Evolutionary conservation across 2,329 filamentous ascomycete genomes (phyloP), one percentile per base, ranked within the genome.

Genomic region (Ophiostoma piceae): DNA sequence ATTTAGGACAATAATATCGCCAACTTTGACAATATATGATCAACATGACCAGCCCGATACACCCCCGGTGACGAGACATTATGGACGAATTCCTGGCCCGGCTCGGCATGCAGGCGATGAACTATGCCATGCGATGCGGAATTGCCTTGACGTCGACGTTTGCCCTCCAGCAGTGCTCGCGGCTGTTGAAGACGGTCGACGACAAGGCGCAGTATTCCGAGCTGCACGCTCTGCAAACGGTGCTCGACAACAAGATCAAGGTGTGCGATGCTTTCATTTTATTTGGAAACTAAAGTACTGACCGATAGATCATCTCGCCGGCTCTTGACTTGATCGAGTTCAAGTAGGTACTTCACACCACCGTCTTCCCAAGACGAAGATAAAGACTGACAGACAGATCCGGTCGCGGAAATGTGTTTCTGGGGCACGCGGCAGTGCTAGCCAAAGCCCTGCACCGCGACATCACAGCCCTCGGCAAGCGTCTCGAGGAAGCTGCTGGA

Each of bases 301-400:
- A 43, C 22, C 0, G 9, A 26, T 29, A 92, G 88, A 92, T 97
- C 73, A 89, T 97, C 65, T 93, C 92, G 12, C 94, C 94, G 0
- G 91, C 92, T 11, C 94, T 96, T 76, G 92, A 97, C 77, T 88
- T 97, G 83, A 92, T 97, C 75, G 92, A 97, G 78, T 85, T 97
- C 75, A 95, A 95, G 89, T 91, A 78, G 75, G 84, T 73, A 39
- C n/a, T 41, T 39, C 26, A 29, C 2, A 16, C 35, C 39, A 5
- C 2, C 32, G 22, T 22, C 47, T 51, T 19, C 7, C 2, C 47
- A 3, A 22, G 9, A 26, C 2, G 19, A 57, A 26, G 51, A 35
- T 4, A 19, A 3, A 35, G 57, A 7, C 67, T 65, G 29, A 35
- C 41, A 12, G 16, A 0, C 64, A 78, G 83, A 75, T 86, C 81